These are phyloP conservation scores for Ogataea angusta DNA, from an alignment of 805 yeast genomes.

Conservation along the genomic window DNA sequence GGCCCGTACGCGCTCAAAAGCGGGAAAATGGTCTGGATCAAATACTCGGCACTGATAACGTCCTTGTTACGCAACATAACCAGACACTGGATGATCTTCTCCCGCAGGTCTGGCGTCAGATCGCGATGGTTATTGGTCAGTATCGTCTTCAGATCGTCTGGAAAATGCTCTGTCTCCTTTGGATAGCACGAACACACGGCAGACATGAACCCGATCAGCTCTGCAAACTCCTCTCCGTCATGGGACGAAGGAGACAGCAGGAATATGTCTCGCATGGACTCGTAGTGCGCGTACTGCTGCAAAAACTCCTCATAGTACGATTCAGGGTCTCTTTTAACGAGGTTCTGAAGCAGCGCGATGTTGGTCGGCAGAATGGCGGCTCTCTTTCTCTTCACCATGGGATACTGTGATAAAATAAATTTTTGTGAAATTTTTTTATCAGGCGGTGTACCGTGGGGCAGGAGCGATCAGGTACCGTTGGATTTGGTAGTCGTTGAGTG, in stretches of 20 bases:
- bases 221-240: conserved; percentile 68
- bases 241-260: conserved; percentile 64
- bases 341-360: conserved; percentile 84
- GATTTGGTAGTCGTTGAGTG: too few relatives aligned
- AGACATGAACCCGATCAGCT: conserved; percentile 83
- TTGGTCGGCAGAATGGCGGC: conserved; percentile 92
- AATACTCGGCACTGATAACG: conserved; percentile 70
- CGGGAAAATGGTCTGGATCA: conserved; percentile 88
- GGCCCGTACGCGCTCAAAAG: conserved; percentile 66
- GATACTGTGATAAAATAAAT: conserved; percentile 4
- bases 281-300: conserved; percentile 91
- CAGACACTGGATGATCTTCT: conserved; percentile 84
- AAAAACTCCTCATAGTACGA: conserved; percentile 92
- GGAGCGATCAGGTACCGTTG: too few relatives aligned
- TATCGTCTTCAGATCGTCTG: conserved; percentile 70
- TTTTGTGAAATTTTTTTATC: conserved; percentile 9
- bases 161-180: conserved; percentile 79
- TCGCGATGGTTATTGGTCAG: conserved; percentile 74
- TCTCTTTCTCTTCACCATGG: conserved; percentile 84
- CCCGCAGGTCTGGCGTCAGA: conserved; percentile 80
- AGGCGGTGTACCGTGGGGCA: conserved; percentile 2
- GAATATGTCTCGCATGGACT: conserved; percentile 83
- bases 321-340: conserved; percentile 90
- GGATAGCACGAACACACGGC: conserved; percentile 92
- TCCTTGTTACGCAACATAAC: conserved; percentile 88